Evolutionary conservation across 2,329 filamentous ascomycete species (phyloP).

Genomic region (Pseudogymnoascus sp.): DNA sequence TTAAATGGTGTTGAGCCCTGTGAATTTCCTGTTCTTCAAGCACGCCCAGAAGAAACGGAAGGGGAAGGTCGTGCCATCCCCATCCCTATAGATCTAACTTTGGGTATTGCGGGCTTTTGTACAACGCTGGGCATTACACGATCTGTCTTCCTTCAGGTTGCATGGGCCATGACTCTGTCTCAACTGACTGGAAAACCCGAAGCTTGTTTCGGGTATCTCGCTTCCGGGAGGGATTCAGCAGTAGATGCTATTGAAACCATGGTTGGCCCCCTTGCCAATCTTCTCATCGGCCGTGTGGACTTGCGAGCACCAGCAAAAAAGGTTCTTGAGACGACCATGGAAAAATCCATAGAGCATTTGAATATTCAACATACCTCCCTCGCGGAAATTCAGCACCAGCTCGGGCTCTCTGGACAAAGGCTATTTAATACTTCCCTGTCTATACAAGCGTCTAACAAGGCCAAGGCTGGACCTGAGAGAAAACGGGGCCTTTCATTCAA

Average conservation of each 20-base stretch:
- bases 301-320: slow-evolving; percentile 8
- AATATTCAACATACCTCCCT: slow-evolving; percentile 34
- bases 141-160: slow-evolving; percentile 42
- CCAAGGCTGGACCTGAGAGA: background rate
- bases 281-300: slow-evolving; percentile 26
- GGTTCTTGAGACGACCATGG: slow-evolving; percentile 7
- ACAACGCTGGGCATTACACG: slow-evolving; percentile 30
- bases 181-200: slow-evolving; percentile 24
- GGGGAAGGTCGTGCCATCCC: slow-evolving; percentile 13
- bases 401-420: slow-evolving; percentile 13
- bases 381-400: slow-evolving; percentile 31
- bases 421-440: slow-evolving; percentile 23
- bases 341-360: slow-evolving; percentile 24
- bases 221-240: slow-evolving; percentile 36
- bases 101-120: slow-evolving; percentile 29
- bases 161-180: slow-evolving; percentile 43
- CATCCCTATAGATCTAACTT: background rate
- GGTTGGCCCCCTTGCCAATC: slow-evolving; percentile 39
- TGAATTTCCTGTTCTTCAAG: slow-evolving; percentile 30
- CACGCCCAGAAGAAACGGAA: slow-evolving; percentile 15
- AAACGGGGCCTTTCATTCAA: background rate
- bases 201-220: slow-evolving; percentile 33
- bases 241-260: slow-evolving; percentile 37
- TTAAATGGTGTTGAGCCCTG: slow-evolving; percentile 22
- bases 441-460: slow-evolving; percentile 2